phyloP scores from a whole-genome alignment of 768 basidiomycete species.

The Erythrobasidium yunnanense region DNA sequence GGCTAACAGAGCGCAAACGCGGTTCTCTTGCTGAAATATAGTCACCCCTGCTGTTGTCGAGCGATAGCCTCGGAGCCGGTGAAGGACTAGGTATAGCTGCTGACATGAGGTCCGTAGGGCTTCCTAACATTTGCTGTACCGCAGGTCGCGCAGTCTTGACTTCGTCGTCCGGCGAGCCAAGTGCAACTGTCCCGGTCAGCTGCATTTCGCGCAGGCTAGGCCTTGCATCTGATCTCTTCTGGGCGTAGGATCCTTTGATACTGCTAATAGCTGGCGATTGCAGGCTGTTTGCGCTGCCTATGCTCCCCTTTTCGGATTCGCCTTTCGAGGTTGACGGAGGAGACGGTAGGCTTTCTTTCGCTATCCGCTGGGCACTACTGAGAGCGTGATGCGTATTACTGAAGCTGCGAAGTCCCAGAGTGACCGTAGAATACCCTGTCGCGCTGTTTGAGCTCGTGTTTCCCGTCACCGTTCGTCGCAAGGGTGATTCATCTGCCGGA shows the following conservation, averaged over 20 bases:
- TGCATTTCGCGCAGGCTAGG: background rate
- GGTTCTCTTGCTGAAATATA: background rate
- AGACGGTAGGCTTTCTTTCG: constrained; percentile 17
- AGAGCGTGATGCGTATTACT: background rate
- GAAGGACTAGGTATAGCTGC: background rate
- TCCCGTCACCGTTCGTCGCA: background rate
- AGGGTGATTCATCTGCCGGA: background rate
- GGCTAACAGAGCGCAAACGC: background rate
- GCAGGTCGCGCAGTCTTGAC: background rate
- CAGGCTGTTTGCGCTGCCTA: constrained; percentile 2
- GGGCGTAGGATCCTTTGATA: background rate
- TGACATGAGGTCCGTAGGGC: too few species aligned
- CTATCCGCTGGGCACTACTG: constrained; percentile 14
- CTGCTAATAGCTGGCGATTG: too few species aligned
- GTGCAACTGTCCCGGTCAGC: background rate
- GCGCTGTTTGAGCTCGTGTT: background rate
- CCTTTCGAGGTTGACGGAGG: constrained; percentile 12
- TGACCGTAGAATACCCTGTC: background rate
- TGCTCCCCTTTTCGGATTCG: constrained; percentile 18
- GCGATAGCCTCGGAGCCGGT: background rate
- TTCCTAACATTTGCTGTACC: background rate
- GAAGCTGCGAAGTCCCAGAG: constrained; percentile 16
- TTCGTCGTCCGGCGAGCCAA: background rate
- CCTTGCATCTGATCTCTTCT: background rate
- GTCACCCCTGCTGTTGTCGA: background rate